Conservation (phyloP, 805 yeast genomes). For the Candida tibetensis region DNA sequence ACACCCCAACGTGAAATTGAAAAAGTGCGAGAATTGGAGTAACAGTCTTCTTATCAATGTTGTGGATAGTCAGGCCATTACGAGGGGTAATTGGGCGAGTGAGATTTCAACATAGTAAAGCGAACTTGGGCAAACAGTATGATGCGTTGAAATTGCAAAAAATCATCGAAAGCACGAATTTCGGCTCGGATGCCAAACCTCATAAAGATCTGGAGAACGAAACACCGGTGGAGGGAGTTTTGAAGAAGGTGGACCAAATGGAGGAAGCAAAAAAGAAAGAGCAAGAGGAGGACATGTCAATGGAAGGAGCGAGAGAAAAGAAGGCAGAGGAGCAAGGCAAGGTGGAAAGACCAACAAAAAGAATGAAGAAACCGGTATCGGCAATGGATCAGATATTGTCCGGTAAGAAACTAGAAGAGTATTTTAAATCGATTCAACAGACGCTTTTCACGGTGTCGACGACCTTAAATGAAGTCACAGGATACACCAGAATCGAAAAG, state of each 20-base stretch:
- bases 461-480: slow-evolving; percentile 86
- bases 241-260: neutral
- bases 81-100: neutral
- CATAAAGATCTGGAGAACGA: slow-evolving; percentile 8
- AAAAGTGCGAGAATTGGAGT: neutral
- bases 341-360: neutral
- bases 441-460: slow-evolving; percentile 59
- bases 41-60: neutral
- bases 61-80: neutral
- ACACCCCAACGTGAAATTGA: no score
- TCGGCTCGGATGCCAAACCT: slow-evolving; percentile 17
- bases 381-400: neutral
- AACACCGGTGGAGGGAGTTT: no score
- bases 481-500: slow-evolving; percentile 76
- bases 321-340: neutral
- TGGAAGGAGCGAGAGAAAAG: slow-evolving; percentile 3
- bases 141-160: slow-evolving; percentile 18
- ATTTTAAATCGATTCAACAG: slow-evolving; percentile 54
- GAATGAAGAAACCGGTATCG: neutral
- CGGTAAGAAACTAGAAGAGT: slow-evolving; percentile 40
- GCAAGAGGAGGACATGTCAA: slow-evolving; percentile 3
- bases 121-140: neutral
- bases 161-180: slow-evolving; percentile 36
- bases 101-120: neutral
- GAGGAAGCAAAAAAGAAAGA: slow-evolving; percentile 1